These are phyloP conservation scores for Epichloe uncinata DNA, from an alignment of 2,329 filamentous ascomycete genomes.

Conservation along the genomic window DNA sequence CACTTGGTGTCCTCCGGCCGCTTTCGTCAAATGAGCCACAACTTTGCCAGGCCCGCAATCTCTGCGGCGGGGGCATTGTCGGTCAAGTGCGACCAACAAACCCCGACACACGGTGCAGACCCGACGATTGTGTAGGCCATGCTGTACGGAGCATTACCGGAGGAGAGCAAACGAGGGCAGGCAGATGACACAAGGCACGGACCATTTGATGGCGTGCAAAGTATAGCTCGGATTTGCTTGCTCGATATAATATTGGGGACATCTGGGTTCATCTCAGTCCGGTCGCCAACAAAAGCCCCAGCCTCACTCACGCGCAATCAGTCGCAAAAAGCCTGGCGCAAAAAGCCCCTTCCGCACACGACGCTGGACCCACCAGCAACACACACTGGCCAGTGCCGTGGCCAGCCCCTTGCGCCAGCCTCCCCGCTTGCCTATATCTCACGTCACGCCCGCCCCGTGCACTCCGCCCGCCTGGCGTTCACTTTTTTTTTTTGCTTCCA, in stretches of 20 bases:
- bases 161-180: background rate
- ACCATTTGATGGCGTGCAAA: background rate
- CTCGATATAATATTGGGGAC: too few species aligned
- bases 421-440: slow-evolving; percentile 15
- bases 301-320: background rate
- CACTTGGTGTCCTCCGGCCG: slow-evolving; percentile 2
- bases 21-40: background rate
- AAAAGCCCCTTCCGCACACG: slow-evolving; percentile 3
- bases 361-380: slow-evolving; percentile 3
- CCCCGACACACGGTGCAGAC: too few species aligned
- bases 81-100: too few species aligned
- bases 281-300: background rate
- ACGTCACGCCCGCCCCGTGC: slow-evolving; percentile 8
- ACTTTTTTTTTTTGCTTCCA: slow-evolving; percentile 1
- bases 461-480: slow-evolving; percentile 9
- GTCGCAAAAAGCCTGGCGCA: slow-evolving; percentile 3
- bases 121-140: too few species aligned
- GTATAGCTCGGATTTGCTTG: too few species aligned
- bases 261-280: background rate
- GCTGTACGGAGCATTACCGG: too few species aligned
- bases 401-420: slow-evolving; percentile 4
- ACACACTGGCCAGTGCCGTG: slow-evolving; percentile 1
- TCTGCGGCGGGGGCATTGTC: too few species aligned
- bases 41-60: too few species aligned
- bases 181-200: background rate